Conservation (phyloP, 2,329 filamentous ascomycete genomes). For the Claviceps capensis region DNA sequence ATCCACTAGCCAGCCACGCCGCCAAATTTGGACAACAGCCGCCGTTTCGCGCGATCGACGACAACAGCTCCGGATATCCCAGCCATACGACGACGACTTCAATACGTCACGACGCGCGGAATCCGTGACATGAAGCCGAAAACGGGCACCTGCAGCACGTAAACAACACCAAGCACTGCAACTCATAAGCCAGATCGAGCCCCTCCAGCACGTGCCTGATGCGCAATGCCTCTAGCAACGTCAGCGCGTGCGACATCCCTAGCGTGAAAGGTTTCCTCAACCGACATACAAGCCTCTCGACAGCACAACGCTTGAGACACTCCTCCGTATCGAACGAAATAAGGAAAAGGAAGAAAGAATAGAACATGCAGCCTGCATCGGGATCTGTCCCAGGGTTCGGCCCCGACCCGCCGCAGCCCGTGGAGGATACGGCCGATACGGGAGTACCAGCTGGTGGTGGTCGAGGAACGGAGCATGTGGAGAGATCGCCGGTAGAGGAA, state of each 20-base stretch:
- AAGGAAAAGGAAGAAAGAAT: neutral
- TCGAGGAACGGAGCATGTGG: conserved; percentile 21
- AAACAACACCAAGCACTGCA: too few species aligned
- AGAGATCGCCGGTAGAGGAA: conserved; percentile 15
- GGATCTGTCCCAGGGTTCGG: neutral
- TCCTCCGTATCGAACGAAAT: neutral
- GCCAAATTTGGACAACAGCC: too few species aligned
- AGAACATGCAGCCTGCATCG: conserved; percentile 22
- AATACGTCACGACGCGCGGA: neutral
- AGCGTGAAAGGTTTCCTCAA: neutral
- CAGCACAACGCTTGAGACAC: neutral
- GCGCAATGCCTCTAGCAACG: conserved; percentile 8
- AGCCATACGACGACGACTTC: neutral
- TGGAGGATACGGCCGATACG: conserved; percentile 28
- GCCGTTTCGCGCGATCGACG: too few species aligned
- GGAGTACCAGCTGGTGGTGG: conserved; percentile 20
- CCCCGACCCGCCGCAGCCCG: conserved; percentile 9
- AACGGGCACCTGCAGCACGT: too few species aligned
- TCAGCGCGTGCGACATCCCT: conserved; percentile 2
- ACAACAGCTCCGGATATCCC: neutral
- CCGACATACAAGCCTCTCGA: neutral
- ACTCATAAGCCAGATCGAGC: neutral
- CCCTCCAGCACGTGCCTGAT: neutral
- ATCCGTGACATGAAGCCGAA: neutral
- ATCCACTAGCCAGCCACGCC: neutral